Evolutionary conservation across 495 filamentous ascomycete species (phyloP).

Genomic region (Neurospora sp.): DNA sequence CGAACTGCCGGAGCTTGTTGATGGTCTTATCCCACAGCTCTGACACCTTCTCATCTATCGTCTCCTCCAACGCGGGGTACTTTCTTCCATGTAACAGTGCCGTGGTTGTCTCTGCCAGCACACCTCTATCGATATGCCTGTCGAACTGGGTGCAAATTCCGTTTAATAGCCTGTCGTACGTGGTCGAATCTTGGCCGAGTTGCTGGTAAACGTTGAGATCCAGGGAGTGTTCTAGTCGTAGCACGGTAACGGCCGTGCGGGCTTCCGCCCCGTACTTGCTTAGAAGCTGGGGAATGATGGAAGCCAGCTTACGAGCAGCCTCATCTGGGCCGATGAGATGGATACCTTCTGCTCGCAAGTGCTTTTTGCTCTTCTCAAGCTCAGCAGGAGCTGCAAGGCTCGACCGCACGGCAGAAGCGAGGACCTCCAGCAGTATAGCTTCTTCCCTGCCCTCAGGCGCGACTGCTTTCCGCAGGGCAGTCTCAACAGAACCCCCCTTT

Average conservation of each 20-base stretch:
- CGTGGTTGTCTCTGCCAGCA: slow-evolving; percentile 73
- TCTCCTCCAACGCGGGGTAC: slow-evolving; percentile 78
- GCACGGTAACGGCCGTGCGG: slow-evolving; percentile 69
- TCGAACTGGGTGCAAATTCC: slow-evolving; percentile 92
- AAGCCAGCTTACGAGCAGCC: slow-evolving; percentile 61
- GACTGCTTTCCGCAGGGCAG: slow-evolving; percentile 52
- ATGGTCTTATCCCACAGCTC: slow-evolving; percentile 78
- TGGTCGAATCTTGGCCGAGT: slow-evolving; percentile 72
- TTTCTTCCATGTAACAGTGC: slow-evolving; percentile 77
- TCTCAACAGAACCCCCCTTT: slow-evolving; percentile 36
- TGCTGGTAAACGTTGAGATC: slow-evolving; percentile 85
- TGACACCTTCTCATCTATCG: slow-evolving; percentile 67
- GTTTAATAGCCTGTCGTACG: slow-evolving; percentile 72
- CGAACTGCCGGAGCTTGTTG: slow-evolving; percentile 55
- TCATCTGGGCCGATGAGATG: slow-evolving; percentile 54
- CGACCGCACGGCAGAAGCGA: slow-evolving; percentile 67
- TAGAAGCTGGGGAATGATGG: slow-evolving; percentile 70
- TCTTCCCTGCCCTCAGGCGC: slow-evolving; percentile 72
- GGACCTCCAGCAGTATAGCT: slow-evolving; percentile 71
- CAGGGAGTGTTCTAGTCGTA: slow-evolving; percentile 78
- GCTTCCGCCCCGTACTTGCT: slow-evolving; percentile 90
- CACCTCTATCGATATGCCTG: slow-evolving; percentile 73
- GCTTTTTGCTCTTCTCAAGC: slow-evolving; percentile 53
- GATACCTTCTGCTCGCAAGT: slow-evolving; percentile 43
- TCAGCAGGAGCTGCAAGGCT: slow-evolving; percentile 51